phyloP scores from a whole-genome alignment of 2,329 filamentous ascomycete genomes.

The Alternaria sp. region DNA sequence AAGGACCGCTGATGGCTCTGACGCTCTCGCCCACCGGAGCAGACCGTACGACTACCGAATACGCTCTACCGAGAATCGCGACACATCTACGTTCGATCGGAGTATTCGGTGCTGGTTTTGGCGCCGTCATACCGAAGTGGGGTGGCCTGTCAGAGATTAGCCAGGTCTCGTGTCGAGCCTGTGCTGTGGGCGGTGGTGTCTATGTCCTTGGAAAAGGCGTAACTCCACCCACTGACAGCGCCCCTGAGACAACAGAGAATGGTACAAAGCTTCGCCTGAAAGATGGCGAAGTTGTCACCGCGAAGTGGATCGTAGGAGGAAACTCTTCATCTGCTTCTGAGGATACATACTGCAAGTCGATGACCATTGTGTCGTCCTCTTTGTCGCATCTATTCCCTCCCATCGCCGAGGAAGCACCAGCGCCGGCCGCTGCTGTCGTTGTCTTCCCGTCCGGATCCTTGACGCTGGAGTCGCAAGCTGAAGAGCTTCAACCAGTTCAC shows the following conservation, averaged over 20 bases:
- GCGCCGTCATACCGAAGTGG: constrained; percentile 90
- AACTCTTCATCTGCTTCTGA: constrained; percentile 17
- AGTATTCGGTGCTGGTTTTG: constrained; percentile 85
- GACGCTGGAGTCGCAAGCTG: constrained; percentile 46
- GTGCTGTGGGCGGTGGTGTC: constrained; percentile 86
- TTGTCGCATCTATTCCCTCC: constrained; percentile 72
- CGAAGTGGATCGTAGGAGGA: constrained; percentile 61
- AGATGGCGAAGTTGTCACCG: constrained; percentile 64
- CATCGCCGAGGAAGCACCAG: constrained; percentile 75
- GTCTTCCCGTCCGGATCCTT: constrained; percentile 66
- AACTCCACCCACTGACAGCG: constrained; percentile 18
- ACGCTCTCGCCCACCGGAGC: constrained; percentile 71
- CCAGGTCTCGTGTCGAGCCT: constrained; percentile 88
- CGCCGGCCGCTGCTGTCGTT: constrained; percentile 75
- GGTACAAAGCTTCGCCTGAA: constrained; percentile 59
- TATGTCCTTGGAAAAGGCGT: constrained; percentile 84
- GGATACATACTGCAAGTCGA: constrained; percentile 62
- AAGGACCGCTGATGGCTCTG: constrained; percentile 70
- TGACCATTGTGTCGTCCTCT: constrained; percentile 72
- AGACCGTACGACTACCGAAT: constrained; percentile 65
- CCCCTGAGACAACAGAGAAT: constrained; percentile 9
- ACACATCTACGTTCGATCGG: constrained; percentile 87
- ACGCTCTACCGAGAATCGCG: constrained; percentile 75
- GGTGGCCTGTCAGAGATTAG: constrained; percentile 87
- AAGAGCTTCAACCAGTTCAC: constrained; percentile 59